Conservation (phyloP, 1,139 yeast species). For the Nakaseomyces nivariensis region DNA sequence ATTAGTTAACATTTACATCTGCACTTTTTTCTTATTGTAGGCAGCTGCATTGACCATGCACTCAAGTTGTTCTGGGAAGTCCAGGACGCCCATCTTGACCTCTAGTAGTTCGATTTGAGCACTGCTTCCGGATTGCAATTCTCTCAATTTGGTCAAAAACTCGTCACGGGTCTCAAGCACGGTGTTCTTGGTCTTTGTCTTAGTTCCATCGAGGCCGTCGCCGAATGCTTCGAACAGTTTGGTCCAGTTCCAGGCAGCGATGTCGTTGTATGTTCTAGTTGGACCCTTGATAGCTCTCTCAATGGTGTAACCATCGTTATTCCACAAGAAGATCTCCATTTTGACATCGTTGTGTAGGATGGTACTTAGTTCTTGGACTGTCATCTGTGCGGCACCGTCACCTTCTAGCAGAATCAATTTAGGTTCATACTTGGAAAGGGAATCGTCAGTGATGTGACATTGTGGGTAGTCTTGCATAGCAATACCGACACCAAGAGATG, state of each 20-base stretch:
- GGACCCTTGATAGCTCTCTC: constrained; percentile 80
- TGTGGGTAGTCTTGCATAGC: constrained; percentile 47
- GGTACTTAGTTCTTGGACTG: constrained; percentile 70
- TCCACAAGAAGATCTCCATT: constrained; percentile 59
- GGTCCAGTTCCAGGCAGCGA: constrained; percentile 78
- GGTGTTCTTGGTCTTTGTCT: constrained; percentile 10
- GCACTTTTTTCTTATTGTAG: constrained; percentile 5
- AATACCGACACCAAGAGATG: constrained; percentile 66
- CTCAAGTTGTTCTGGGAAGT: constrained; percentile 43
- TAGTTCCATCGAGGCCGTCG: constrained; percentile 30
- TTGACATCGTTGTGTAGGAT: constrained; percentile 49
- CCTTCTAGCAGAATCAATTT: constrained; percentile 70
- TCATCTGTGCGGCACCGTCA: constrained; percentile 90
- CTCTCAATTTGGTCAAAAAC: constrained; percentile 11
- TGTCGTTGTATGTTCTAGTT: constrained; percentile 65
- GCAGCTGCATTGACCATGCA: constrained; percentile 16
- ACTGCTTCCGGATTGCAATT: constrained; percentile 10
- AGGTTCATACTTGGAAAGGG: constrained; percentile 30
- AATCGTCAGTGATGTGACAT: constrained; percentile 11
- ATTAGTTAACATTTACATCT: neutral
- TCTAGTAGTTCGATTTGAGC: constrained; percentile 52
- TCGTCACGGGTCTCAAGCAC: constrained; percentile 11
- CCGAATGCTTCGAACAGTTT: constrained; percentile 59
- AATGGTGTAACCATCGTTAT: constrained; percentile 79
- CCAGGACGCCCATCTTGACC: constrained; percentile 56